Evolutionary conservation across 345 rosid genomes (phyloP).

Genomic region (Boechera stricta): DNA sequence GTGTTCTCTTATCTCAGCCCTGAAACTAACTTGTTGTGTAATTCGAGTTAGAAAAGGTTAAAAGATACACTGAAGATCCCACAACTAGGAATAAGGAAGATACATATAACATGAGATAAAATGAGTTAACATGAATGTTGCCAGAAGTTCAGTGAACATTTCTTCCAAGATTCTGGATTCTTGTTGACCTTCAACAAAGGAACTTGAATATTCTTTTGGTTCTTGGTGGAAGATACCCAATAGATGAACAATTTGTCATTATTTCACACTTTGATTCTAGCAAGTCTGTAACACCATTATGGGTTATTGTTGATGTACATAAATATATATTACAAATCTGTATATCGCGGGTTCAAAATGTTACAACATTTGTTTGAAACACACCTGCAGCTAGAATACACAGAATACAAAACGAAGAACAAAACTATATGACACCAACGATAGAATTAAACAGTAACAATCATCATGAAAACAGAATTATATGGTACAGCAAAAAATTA

Average conservation of each 20-base stretch:
- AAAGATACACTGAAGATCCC: background rate
- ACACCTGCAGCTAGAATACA: slow-evolving; percentile 2
- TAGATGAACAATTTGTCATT: background rate
- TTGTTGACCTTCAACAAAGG: no score
- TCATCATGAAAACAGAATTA: background rate
- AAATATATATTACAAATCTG: background rate
- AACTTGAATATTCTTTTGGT: background rate
- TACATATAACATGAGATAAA: background rate
- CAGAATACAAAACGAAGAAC: background rate
- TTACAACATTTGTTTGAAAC: slow-evolving; percentile 14
- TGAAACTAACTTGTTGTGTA: background rate
- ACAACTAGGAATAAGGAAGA: background rate
- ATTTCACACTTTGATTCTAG: background rate
- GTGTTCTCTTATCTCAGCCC: background rate
- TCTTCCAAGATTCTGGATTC: no score
- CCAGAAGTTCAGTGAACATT: background rate
- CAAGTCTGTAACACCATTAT: slow-evolving; percentile 5
- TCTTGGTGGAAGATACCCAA: slow-evolving; percentile 1
- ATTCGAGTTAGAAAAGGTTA: background rate
- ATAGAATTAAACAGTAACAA: background rate
- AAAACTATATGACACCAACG: background rate
- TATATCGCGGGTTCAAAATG: background rate
- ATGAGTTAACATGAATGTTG: background rate
- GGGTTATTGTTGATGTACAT: slow-evolving; percentile 11
- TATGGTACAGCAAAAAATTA: slow-evolving; percentile 9